Evolutionary conservation across 768 basidiomycete genomes (phyloP).

Genomic region (Sarcodon sp.): DNA sequence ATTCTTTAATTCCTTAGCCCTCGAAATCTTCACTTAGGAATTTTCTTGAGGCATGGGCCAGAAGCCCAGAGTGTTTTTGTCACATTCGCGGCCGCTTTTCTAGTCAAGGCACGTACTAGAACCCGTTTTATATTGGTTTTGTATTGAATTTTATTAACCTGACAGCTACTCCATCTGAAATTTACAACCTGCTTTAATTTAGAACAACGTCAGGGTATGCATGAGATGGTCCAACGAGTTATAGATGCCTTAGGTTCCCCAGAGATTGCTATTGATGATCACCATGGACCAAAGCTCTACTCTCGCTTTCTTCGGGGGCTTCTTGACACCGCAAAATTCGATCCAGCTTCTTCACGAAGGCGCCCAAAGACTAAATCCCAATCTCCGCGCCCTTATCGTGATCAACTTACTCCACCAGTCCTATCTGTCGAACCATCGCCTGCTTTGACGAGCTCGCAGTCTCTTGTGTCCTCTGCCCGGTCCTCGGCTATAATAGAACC

Average conservation of each 20-base stretch:
- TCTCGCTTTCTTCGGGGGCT: conserved; percentile 67
- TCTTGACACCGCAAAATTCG: conserved; percentile 22
- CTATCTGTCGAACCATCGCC: neutral
- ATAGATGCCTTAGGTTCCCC: conserved; percentile 56
- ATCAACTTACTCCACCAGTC: neutral
- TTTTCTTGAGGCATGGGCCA: conserved; percentile 59
- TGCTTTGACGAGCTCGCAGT: conserved; percentile 8
- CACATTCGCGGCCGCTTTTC: conserved; percentile 72
- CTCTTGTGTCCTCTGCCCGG: neutral
- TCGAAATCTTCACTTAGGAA: conserved; percentile 20
- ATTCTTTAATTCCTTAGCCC: neutral
- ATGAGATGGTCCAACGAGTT: conserved; percentile 47
- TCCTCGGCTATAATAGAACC: too few species aligned
- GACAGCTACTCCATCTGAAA: conserved; percentile 68
- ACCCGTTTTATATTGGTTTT: neutral
- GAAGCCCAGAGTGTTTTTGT: conserved; percentile 72
- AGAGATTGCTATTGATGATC: conserved; percentile 67
- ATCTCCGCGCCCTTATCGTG: neutral
- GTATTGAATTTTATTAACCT: neutral
- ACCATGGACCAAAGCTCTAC: conserved; percentile 72
- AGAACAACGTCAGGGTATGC: conserved; percentile 51
- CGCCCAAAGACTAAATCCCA: neutral
- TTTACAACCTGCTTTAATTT: conserved; percentile 46
- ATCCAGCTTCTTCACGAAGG: neutral
- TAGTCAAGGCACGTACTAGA: conserved; percentile 50